phyloP scores from a whole-genome alignment of 441 rosid genomes.

The Capsella rubella region DNA sequence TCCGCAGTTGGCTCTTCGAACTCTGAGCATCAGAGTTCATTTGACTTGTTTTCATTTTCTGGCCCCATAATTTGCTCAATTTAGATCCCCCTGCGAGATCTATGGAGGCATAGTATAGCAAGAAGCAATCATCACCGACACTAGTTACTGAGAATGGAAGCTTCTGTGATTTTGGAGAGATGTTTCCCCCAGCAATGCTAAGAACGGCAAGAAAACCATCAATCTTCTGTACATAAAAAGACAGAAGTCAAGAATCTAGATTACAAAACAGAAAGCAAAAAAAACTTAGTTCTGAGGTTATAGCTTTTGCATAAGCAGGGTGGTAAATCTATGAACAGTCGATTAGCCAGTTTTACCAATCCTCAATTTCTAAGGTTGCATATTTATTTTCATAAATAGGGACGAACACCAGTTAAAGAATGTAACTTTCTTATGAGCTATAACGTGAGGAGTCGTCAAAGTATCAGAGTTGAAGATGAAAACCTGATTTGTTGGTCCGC shows the following conservation, averaged over 20 bases:
- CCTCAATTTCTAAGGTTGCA: constrained; percentile 4
- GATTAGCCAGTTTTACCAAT: constrained; percentile 8
- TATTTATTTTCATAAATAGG: neutral
- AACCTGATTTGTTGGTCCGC: constrained; percentile 76
- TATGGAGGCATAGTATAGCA: constrained; percentile 85
- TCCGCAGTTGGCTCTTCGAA: constrained; percentile 70
- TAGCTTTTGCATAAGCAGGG: constrained; percentile 4
- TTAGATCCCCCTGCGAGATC: constrained; percentile 73
- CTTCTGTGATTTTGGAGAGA: constrained; percentile 89
- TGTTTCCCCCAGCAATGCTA: constrained; percentile 86
- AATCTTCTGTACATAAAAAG: constrained; percentile 59
- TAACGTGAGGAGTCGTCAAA: constrained; percentile 16
- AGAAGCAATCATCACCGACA: constrained; percentile 83
- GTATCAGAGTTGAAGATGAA: constrained; percentile 30
- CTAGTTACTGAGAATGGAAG: constrained; percentile 94
- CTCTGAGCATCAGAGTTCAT: constrained; percentile 65
- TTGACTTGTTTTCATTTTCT: constrained; percentile 57
- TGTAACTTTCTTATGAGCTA: constrained; percentile 3
- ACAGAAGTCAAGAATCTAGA: constrained; percentile 28
- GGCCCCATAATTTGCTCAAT: constrained; percentile 59
- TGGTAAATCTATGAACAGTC: neutral
- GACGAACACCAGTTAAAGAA: constrained; percentile 1
- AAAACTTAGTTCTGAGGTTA: neutral
- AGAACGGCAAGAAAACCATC: constrained; percentile 96
- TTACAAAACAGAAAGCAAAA: neutral